These are phyloP conservation scores for Skeletonema marinoi DNA, from an alignment of 108 stramenopile species.

Conservation along the genomic window DNA sequence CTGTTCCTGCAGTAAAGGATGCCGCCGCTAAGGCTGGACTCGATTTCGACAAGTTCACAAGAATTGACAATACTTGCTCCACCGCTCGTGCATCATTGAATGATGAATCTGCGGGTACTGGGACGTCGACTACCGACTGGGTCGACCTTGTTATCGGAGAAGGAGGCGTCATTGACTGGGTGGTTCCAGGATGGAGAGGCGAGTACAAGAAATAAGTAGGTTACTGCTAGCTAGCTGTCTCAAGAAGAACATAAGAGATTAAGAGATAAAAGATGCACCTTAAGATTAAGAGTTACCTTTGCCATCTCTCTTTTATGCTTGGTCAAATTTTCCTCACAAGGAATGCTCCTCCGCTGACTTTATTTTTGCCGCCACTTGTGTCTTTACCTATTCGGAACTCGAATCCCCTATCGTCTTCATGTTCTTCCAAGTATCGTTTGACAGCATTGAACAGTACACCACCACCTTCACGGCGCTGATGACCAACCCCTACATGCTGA, in stretches of 20 bases:
- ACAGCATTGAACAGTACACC: slow-evolving; percentile 52
- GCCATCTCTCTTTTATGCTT: not conserved
- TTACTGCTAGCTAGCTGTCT: not conserved
- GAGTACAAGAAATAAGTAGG: slow-evolving; percentile 68
- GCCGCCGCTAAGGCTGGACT: slow-evolving; percentile 81
- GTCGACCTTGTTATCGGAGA: slow-evolving; percentile 80
- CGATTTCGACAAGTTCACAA: slow-evolving; percentile 70
- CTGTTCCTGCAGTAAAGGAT: slow-evolving; percentile 77
- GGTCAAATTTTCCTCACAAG: slow-evolving; percentile 24
- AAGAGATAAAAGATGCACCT: not conserved
- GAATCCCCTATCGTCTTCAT: slow-evolving; percentile 27
- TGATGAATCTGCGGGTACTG: slow-evolving; percentile 75
- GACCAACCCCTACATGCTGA: slow-evolving; percentile 43
- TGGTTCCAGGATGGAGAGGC: slow-evolving; percentile 87
- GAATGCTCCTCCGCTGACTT: slow-evolving; percentile 43
- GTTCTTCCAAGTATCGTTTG: slow-evolving; percentile 31
- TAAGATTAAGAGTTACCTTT: not conserved
- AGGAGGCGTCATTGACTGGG: slow-evolving; percentile 89
- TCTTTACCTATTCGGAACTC: slow-evolving; percentile 45
- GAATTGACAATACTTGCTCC: slow-evolving; percentile 68
- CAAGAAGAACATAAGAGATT: not conserved
- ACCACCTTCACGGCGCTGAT: slow-evolving; percentile 46
- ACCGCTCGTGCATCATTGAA: slow-evolving; percentile 55
- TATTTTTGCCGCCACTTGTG: slow-evolving; percentile 31
- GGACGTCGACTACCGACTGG: slow-evolving; percentile 87